A percentile compares a stretch with the other conserved stretches of the same genome.
These are phyloP conservation scores for Fusarium sp. DNA, from an alignment of 2,329 filamentous ascomycete species.

Conservation along the genomic window DNA sequence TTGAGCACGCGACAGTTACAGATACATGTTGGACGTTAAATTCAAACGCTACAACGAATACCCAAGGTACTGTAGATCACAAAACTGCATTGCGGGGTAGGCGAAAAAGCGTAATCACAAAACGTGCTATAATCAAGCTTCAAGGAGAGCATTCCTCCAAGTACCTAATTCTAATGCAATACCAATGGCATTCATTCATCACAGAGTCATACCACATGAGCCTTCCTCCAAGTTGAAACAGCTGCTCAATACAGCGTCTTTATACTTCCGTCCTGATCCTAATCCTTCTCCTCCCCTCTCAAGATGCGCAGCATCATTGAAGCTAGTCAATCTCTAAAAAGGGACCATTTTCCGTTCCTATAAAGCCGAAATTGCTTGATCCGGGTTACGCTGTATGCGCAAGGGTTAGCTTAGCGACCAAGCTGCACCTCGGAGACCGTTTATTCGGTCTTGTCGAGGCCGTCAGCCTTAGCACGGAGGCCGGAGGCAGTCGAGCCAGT, in stretches of 20 bases:
- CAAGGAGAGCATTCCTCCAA: constrained; percentile 48
- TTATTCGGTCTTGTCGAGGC: constrained; percentile 80
- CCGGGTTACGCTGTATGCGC: constrained; percentile 43
- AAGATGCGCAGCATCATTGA: constrained; percentile 22
- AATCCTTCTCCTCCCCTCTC: constrained; percentile 35
- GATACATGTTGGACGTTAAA: neutral
- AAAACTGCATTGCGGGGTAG: constrained; percentile 32
- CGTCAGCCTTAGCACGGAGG: constrained; percentile 90
- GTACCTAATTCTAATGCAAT: constrained; percentile 41
- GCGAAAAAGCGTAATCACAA: constrained; percentile 36
- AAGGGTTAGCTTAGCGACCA: constrained; percentile 50
- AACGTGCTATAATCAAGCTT: constrained; percentile 50
- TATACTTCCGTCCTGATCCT: constrained; percentile 19
- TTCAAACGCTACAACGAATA: too few relatives aligned
- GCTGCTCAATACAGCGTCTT: constrained; percentile 23
- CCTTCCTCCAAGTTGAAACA: constrained; percentile 26
- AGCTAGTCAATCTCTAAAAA: constrained; percentile 30
- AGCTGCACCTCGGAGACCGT: constrained; percentile 29
- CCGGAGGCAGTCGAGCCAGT: constrained; percentile 83
- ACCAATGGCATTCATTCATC: constrained; percentile 43
- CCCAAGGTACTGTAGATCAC: constrained; percentile 6
- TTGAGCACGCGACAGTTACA: constrained; percentile 26
- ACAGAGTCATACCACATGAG: constrained; percentile 43
- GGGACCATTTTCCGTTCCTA: constrained; percentile 34
- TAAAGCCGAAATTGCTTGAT: constrained; percentile 43